Base-by-base conservation (phyloP, 306 rosid species). In the Medicago arabica region DNA sequence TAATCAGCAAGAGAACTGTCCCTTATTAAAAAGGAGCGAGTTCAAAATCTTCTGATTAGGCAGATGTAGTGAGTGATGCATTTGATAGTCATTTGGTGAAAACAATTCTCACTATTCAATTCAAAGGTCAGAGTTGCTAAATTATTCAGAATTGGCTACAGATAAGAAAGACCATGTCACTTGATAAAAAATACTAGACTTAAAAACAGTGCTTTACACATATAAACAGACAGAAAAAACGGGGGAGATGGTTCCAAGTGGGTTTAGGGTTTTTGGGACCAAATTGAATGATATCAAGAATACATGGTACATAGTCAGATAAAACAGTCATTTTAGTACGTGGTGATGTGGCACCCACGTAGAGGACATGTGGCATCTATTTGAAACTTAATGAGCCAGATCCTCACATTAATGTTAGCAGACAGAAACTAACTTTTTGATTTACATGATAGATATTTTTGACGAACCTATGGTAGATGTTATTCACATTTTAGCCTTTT, bases 171-270 rank as follows among this genome's bases (percentile, higher is more conserved):
- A 67, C 25, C 19, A 51, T 10, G 17, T n/a, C 49, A 49, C 51
- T 59, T 66, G 43, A 40, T 19, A 61, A 66, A 38, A 19, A 10
- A 40, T 36, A 9, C n/a, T 67, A 34, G 28, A 59, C 75, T 49
- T 68, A 21, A 17, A 67, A 72, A 69, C 70, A 55, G 40, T 65
- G 76, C 57, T 76, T 54, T 78, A 78, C 75, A 93, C 96, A 18
- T 18, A 0, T 17, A 9, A 51, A 4, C 11, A 9, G 14, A 55
- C 7, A 51, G n/a, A n/a, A 55, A 55, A 55, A 54, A 54, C 4
- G 61, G 25, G 25, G 61, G 9, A 8, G 61, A 51, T 4, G 58
- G 18, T 4, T 5, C 12, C 10, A 19, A 55, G 9, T 19, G 62
- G 28, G 34, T 23, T 55, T 19, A 4, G 62, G 6, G 34, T 19